Conservation (phyloP, 768 basidiomycete species). For the Tephrocybe sp. region DNA sequence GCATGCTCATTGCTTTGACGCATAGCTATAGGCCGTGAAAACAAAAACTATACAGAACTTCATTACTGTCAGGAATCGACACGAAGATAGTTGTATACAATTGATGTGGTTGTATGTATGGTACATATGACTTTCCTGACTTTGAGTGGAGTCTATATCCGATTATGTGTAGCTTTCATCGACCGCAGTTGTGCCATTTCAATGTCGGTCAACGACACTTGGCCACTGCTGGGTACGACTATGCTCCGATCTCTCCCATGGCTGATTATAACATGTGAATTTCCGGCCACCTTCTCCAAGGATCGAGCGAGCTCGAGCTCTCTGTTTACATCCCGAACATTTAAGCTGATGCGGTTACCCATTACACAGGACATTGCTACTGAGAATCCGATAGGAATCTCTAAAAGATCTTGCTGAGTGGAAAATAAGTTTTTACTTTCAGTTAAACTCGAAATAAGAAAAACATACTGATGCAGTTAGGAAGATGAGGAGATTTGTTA, state of each 20-base stretch:
- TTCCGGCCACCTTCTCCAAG: background rate
- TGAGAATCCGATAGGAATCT: constrained; percentile 56
- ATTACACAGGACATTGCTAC: constrained; percentile 57
- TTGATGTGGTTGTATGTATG: background rate
- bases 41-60: too few relatives aligned
- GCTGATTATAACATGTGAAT: background rate
- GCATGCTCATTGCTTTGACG: too few relatives aligned
- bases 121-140: background rate
- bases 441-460: background rate
- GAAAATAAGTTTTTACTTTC: background rate
- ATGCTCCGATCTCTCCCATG: constrained; percentile 3
- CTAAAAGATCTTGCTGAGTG: constrained; percentile 35
- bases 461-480: constrained; percentile 26
- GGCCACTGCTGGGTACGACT: background rate
- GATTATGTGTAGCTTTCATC: constrained; percentile 22
- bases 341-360: constrained; percentile 54
- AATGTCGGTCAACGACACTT: constrained; percentile 21
- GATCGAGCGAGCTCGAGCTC: constrained; percentile 16
- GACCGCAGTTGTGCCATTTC: constrained; percentile 32
- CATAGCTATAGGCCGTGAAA: too few relatives aligned
- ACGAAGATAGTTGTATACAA: background rate
- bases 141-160: background rate
- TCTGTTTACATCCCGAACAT: constrained; percentile 43
- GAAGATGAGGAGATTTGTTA: constrained; percentile 47
- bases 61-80: too few relatives aligned